Evolutionary conservation across 2,329 filamentous ascomycete species (phyloP).

Genomic region (Neoascochyta sp.): DNA sequence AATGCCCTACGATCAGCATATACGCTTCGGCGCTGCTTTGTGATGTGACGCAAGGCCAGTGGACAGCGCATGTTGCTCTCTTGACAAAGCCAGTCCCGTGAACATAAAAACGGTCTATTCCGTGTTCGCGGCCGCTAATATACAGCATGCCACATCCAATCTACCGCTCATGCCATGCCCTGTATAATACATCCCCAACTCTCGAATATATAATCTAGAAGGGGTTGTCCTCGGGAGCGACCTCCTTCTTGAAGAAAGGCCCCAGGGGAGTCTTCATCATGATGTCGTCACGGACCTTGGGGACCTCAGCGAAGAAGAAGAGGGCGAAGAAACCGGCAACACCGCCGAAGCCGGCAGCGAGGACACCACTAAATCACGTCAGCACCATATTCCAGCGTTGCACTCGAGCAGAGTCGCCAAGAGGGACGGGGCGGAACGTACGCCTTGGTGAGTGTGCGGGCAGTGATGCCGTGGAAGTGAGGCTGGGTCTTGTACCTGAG

Average conservation of each 20-base stretch:
- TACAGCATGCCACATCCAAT: constrained; percentile 23
- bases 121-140: constrained; percentile 21
- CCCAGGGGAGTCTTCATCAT: constrained; percentile 59
- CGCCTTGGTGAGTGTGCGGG: constrained; percentile 42
- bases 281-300: constrained; percentile 60
- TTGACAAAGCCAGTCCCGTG: not conserved
- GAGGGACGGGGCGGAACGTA: constrained; percentile 36
- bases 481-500: constrained; percentile 49
- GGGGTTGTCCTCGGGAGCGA: constrained; percentile 63
- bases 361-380: constrained; percentile 29
- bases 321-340: constrained; percentile 57
- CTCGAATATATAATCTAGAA: constrained; percentile 36
- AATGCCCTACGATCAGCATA: constrained; percentile 13
- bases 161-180: constrained; percentile 10
- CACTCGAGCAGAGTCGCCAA: not conserved
- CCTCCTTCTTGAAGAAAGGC: constrained; percentile 55
- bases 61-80: too few species aligned
- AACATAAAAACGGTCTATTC: constrained; percentile 32
- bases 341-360: constrained; percentile 55
- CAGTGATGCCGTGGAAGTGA: constrained; percentile 51
- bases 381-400: constrained; percentile 5
- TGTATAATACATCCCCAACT: constrained; percentile 16
- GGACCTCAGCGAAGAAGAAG: constrained; percentile 64
- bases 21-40: too few species aligned
- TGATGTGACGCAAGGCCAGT: constrained; percentile 3